Evolutionary conservation across 495 filamentous ascomycete species (phyloP), one percentile per base, ranked within the genome.

Genomic region (Elaphomyces granulatus): DNA sequence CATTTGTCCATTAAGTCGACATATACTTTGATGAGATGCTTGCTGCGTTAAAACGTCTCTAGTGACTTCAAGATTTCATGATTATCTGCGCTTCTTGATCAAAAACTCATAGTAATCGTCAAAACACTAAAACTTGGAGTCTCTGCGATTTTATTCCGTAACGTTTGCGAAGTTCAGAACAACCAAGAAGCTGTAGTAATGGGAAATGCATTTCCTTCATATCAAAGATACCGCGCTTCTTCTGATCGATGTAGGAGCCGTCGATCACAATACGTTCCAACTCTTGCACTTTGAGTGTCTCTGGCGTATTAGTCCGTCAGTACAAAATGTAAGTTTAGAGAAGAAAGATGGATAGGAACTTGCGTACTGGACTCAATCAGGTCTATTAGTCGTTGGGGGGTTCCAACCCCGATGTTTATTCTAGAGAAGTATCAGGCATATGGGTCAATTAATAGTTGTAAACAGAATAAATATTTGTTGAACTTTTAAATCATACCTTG

Each of bases 171-270:
- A 93, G 63, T 45, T 83, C 77, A 8, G 63, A 52, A 30, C 71
- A 68, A 26, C 74, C 71, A 2, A 94, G 66, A 43, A 87, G 67
- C 44, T 72, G 65, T 23, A 82, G 63, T 17, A 94, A 67, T 1
- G 87, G 82, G 40, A 81, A 56, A 58, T 81, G 78, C 2, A 80
- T 85, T 39, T 98, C 90, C 48, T 78, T 80, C 81, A 94, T 93
- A 45, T 96, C 92, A 49, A 92, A 75, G 38, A 96, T 77, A 3
- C 83, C 81, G 34, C 87, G 70, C 62, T 92, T 86, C 66, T 98
- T 98, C 53, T 81, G 74, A 54, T 96, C 86, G 45, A 94, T 77
- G 49, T 88, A 76, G 2, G 86, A 94, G 26, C 79, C 80, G 55
- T 96, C 92, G 40, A 96, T 69, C 8, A 95, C 72, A 31, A 98